Conservation (phyloP, 2,329 filamentous ascomycete species). For the Arthrobotrys musiformis region DNA sequence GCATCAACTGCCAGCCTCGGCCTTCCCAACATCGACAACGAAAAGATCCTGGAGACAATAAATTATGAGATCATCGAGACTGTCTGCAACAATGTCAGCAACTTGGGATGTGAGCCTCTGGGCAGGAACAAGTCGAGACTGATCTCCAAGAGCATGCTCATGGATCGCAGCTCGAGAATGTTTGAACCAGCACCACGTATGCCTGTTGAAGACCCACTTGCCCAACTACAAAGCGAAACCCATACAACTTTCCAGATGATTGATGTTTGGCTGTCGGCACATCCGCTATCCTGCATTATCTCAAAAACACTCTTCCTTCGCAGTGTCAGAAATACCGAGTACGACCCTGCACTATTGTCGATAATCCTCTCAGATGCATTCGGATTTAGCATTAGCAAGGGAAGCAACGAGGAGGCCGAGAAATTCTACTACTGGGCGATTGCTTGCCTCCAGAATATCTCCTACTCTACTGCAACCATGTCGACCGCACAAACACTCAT, state of each 20-base stretch:
- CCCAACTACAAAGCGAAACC: slow-evolving; percentile 35
- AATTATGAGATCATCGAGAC: slow-evolving; percentile 56
- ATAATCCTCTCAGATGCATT: slow-evolving; percentile 57
- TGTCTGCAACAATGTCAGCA: slow-evolving; percentile 53
- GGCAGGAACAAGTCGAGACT: slow-evolving; percentile 46
- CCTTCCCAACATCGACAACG: slow-evolving; percentile 53
- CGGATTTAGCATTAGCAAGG: slow-evolving; percentile 45
- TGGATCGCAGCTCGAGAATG: slow-evolving; percentile 48
- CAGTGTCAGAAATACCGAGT: slow-evolving; percentile 48
- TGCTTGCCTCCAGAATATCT: slow-evolving; percentile 40
- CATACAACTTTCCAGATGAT: slow-evolving; percentile 55
- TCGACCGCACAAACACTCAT: slow-evolving; percentile 55
- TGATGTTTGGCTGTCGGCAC: slow-evolving; percentile 56
- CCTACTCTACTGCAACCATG: slow-evolving; percentile 47
- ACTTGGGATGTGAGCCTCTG: slow-evolving; percentile 50
- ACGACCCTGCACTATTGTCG: slow-evolving; percentile 48
- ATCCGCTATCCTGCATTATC: slow-evolving; percentile 56
- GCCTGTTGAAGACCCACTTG: slow-evolving; percentile 47
- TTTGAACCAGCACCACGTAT: slow-evolving; percentile 47
- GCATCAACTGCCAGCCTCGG: slow-evolving; percentile 43
- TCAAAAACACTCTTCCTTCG: slow-evolving; percentile 57
- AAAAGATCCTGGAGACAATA: slow-evolving; percentile 52
- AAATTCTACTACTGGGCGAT: slow-evolving; percentile 56
- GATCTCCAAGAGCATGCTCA: slow-evolving; percentile 51
- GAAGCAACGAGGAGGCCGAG: slow-evolving; percentile 43